These are phyloP conservation scores for Sanghuangporus baumii DNA, from an alignment of 1,284 basidiomycete species.

Conservation along the genomic window DNA sequence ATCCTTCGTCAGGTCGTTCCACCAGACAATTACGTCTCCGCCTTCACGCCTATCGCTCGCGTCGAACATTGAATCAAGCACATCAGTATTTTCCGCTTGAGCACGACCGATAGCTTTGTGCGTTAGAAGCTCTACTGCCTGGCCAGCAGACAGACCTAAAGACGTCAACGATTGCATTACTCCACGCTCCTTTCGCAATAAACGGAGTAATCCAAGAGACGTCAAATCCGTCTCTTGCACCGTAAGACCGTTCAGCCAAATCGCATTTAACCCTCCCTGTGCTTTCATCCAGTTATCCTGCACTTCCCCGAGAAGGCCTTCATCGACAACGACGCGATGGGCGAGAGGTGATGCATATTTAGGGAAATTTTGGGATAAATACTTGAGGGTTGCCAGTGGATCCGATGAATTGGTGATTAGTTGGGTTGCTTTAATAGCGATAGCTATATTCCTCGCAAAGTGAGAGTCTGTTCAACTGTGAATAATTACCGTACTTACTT, in stretches of 20 bases:
- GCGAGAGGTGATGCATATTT: constrained; percentile 72
- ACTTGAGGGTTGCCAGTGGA: constrained; percentile 57
- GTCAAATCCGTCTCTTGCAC: constrained; percentile 63
- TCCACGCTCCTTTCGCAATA: constrained; percentile 65
- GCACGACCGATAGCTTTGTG: constrained; percentile 50
- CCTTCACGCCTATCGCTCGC: constrained; percentile 83
- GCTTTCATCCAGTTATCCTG: constrained; percentile 48
- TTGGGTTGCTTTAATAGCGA: constrained; percentile 70
- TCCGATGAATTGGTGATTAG: constrained; percentile 58
- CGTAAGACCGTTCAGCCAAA: constrained; percentile 77
- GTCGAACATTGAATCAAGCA: constrained; percentile 77
- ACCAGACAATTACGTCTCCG: constrained; percentile 72
- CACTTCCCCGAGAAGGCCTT: constrained; percentile 53
- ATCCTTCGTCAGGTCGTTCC: constrained; percentile 90
- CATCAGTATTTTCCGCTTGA: constrained; percentile 41
- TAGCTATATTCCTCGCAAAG: constrained; percentile 34
- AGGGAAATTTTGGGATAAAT: constrained; percentile 85
- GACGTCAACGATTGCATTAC: constrained; percentile 57
- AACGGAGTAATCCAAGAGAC: constrained; percentile 49
- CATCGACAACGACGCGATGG: constrained; percentile 53
- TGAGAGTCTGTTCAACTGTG: neutral
- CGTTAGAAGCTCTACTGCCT: constrained; percentile 71
- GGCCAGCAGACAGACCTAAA: constrained; percentile 53
- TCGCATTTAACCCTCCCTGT: constrained; percentile 47
- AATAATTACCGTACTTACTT: constrained; percentile 31